Conservation (phyloP, 805 yeast genomes). For the Candida manassasensis region DNA sequence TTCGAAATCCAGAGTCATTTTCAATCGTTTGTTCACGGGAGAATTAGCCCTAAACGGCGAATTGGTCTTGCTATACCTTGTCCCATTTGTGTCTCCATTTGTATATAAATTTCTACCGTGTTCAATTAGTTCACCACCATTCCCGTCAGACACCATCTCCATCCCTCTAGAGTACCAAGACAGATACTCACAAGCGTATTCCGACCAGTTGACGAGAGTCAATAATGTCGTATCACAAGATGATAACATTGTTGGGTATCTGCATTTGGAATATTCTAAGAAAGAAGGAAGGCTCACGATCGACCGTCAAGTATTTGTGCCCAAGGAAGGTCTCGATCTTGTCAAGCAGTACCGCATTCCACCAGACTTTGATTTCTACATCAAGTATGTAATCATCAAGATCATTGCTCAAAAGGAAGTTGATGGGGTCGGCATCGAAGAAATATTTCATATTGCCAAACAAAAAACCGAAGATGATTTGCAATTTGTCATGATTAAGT, state of each 20-base stretch:
- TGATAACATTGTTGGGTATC: conserved; percentile 2
- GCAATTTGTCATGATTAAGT: conserved; percentile 18
- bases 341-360: conserved; percentile 49
- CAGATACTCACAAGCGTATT: neutral
- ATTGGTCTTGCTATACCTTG: conserved; percentile 25
- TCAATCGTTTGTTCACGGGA: conserved; percentile 17
- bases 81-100: conserved; percentile 23
- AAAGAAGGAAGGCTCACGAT: neutral
- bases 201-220: conserved; percentile 3
- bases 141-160: neutral
- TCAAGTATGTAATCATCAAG: conserved; percentile 6
- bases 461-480: conserved; percentile 13
- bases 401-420: neutral
- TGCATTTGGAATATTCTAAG: conserved; percentile 5
- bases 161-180: conserved; percentile 3
- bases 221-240: conserved; percentile 1
- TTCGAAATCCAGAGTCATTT: conserved; percentile 14
- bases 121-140: conserved; percentile 21
- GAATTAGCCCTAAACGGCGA: conserved; percentile 23
- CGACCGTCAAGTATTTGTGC: conserved; percentile 29
- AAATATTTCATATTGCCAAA: conserved; percentile 7
- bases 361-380: conserved; percentile 2
- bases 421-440: neutral
- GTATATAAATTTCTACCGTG: conserved; percentile 23
- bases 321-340: conserved; percentile 63